Evolutionary conservation across 805 yeast genomes (phyloP), one percentile per base, ranked within the genome.

Genomic region (Metschnikowia koreensis): DNA sequence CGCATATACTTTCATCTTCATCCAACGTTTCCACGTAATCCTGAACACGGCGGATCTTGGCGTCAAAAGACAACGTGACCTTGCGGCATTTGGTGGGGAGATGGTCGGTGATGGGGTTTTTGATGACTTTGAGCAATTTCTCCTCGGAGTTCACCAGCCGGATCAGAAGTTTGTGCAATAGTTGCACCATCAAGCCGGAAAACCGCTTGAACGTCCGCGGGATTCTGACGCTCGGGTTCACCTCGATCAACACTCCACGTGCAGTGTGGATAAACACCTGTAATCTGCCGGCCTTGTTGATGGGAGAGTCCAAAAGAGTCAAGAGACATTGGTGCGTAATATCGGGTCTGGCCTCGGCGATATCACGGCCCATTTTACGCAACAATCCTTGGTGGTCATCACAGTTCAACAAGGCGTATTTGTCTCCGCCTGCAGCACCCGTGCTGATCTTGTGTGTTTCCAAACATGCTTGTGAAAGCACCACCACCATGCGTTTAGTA

Each of bases 311-410:
- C 62, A 94, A 77, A 58, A 94, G 77, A 3, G 99, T 93, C 70
- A 94, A 78, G 40, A 94, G 81, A 77, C 99, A 94, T 73, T 93
- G 99, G 68, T 94, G 99, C 41, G 99, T 94, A 64, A 94, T 94
- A 69, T 94, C 99, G n/a, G 99, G 99, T 70, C 99, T 84, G 7
- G 97, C 98, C 66, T 94, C 99, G 45, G 96, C 89, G 57, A 94
- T 93, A 66, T 94, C 98, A 66, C 98, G 83, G 48, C 96, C 96
- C 96, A 93, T 90, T 67, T 91, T 93, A 69, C 93, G 87, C 63
- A 94, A 76, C 47, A 93, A 76, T 13, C 97, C 97, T 74, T 94
- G 99, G 69, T 94, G 99, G 68, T 94, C 99, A 69, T 94, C 99
- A 77, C 99, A 94, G 75, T 94, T 94, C 64, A 94, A 78, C 54